Percentiles rank a stretch among this genome's conserved stretches.
Evolutionary conservation across 139 green algal genomes (phyloP).

Genomic region (Edaphochlamys debaryana): DNA sequence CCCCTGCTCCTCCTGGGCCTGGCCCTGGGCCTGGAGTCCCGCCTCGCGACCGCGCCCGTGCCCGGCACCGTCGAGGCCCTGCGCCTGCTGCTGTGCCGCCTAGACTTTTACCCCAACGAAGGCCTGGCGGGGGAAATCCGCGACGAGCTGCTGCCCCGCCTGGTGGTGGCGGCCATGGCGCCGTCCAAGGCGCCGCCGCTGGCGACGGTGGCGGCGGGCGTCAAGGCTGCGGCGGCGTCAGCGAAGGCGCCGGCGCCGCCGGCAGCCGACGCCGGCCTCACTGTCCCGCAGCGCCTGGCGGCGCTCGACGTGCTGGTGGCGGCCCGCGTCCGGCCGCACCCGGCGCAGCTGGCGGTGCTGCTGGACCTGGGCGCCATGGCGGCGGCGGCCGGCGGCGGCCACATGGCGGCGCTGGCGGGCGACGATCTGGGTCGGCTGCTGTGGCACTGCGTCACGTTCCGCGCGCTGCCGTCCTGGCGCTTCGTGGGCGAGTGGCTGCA

Average conservation of each 20-base stretch:
- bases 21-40: not conserved
- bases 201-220: not conserved
- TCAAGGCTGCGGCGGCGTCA: not conserved
- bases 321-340: constrained; percentile 27
- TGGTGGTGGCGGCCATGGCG: constrained; percentile 5
- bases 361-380: not conserved
- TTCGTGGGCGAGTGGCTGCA: constrained; percentile 35
- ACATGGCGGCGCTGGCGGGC: not conserved
- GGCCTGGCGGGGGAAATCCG: constrained; percentile 7
- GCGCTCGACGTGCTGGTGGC: constrained; percentile 29
- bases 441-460: constrained; percentile 27
- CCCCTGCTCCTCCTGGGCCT: constrained; percentile 32
- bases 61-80: not conserved
- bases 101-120: constrained; percentile 14
- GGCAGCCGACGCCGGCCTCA: not conserved
- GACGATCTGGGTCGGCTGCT: constrained; percentile 14
- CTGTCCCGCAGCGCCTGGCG: not conserved
- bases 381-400: not conserved
- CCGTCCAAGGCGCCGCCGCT: not conserved
- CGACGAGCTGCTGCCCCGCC: not conserved
- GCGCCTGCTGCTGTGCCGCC: constrained; percentile 24
- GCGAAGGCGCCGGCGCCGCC: not conserved
- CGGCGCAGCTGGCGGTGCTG: constrained; percentile 35
- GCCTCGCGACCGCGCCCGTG: not conserved
- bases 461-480: constrained; percentile 23